Evolutionary conservation across 2,329 filamentous ascomycete species (phyloP).

Genomic region (Raffaelea deltoideospora): DNA sequence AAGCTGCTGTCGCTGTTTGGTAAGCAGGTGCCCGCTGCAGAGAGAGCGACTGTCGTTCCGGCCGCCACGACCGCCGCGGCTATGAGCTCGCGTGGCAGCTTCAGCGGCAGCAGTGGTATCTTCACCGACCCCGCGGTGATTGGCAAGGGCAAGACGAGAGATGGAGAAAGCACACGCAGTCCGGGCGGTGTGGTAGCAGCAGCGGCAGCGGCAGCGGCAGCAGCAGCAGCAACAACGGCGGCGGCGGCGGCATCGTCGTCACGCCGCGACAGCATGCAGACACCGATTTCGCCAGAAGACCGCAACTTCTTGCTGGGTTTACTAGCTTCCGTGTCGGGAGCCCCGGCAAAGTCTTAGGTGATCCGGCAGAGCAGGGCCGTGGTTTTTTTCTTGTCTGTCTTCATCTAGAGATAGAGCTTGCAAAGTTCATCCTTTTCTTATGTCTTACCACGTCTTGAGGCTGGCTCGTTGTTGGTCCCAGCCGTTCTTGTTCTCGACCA

Average conservation of each 20-base stretch:
- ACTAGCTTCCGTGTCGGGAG: conserved; percentile 40
- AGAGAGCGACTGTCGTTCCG: too few species aligned
- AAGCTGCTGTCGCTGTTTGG: conserved; percentile 48
- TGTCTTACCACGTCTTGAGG: too few species aligned
- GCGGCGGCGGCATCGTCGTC: conserved; percentile 15
- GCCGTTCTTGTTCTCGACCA: too few species aligned
- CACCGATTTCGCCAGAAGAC: conserved; percentile 51
- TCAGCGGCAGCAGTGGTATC: not conserved
- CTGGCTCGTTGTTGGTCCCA: too few species aligned
- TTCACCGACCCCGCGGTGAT: too few species aligned
- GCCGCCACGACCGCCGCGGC: not conserved
- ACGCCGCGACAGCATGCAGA: conserved; percentile 27
- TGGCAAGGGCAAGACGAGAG: conserved; percentile 3
- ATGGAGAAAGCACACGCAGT: too few species aligned
- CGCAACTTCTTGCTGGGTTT: conserved; percentile 65
- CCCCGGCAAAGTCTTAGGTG: not conserved
- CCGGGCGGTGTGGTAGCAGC: too few species aligned
- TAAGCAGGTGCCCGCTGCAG: conserved; percentile 16
- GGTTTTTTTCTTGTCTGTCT: too few species aligned
- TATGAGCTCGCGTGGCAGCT: conserved; percentile 4
- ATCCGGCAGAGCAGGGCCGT: too few species aligned
- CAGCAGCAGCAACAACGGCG: not conserved
- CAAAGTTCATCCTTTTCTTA: too few species aligned
- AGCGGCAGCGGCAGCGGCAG: conserved; percentile 15
- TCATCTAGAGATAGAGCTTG: too few species aligned